Percentiles rank a stretch among this genome's conserved stretches.
These are phyloP conservation scores for Cynanchum wilfordii DNA, from an alignment of 257 asterid genomes.

Conservation along the genomic window DNA sequence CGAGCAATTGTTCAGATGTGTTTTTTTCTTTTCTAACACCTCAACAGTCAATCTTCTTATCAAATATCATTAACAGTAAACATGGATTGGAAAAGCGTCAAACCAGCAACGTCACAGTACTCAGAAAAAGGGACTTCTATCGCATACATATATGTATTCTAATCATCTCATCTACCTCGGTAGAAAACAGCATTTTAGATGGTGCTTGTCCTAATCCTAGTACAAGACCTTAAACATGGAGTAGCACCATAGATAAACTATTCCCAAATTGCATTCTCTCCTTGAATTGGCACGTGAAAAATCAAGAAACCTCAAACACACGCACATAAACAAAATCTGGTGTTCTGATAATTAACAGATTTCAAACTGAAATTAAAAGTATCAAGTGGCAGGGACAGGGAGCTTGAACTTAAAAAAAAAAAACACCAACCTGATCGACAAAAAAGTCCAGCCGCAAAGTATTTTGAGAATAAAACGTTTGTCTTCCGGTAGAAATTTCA, in stretches of 20 bases:
- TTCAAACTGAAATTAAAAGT: neutral
- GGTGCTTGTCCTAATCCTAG: neutral
- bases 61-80: too few relatives aligned
- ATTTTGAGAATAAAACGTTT: conserved; percentile 28
- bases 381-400: neutral
- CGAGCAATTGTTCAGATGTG: neutral
- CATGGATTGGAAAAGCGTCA: too few relatives aligned
- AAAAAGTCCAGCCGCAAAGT: conserved; percentile 43
- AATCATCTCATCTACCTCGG: neutral
- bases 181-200: neutral
- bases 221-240: neutral
- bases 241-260: neutral
- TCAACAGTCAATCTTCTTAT: neutral
- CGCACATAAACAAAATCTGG: neutral
- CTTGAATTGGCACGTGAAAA: neutral
- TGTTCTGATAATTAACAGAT: neutral
- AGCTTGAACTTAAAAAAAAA: neutral
- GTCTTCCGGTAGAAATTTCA: conserved; percentile 40
- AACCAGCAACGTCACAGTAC: too few relatives aligned
- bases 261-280: neutral
- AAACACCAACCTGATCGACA: conserved; percentile 71
- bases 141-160: too few relatives aligned
- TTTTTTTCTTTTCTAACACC: neutral
- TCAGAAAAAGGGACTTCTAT: neutral
- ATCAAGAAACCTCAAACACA: neutral